Evolutionary conservation across 2,329 filamentous ascomycete genomes (phyloP), one percentile per base, ranked within the genome.

Genomic region (Monosporascus sp.): DNA sequence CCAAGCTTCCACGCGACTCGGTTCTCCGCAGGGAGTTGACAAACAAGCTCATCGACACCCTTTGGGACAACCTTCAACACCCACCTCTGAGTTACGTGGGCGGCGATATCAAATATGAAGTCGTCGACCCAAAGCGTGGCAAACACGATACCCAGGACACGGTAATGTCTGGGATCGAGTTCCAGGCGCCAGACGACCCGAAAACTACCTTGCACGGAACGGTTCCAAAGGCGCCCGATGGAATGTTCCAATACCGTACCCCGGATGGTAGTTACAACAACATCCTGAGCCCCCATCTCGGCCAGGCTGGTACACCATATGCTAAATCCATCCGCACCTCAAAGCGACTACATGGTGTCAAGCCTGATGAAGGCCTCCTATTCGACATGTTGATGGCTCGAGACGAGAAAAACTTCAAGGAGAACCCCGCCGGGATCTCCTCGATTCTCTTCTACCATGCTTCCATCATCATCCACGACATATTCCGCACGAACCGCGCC

Each of bases 401-500:
- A 26, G 72, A 72, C 38, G 71, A 74, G 35, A 53, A 60, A 0
- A 63, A 60, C n/a, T 81, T 82, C 56, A 77, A 82, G 56, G 75
- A 83, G 52, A 88, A 90, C 65, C 84, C 86, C 0, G 86, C 86
- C 49, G 80, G 82, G n/a, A 84, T 91, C 41, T 91, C 87, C 0
- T 86, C 84, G 60, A 83, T 90, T 71, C 73, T 92, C 17, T 90
- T 89, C 67, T 90, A 91, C 59, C 74, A 89, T 44, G 88, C 87
- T 0, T 83, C 86, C 7, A 86, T 92, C 62, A 82, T 84, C 55
- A 82, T 81, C 50, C 79, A 82, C 59, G 75, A 76, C 68, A 68
- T 86, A 49, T 89, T 89, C 69, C 77, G 82, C 38, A 88, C 86
- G 2, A 82, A 81, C 60, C 80, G 82, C 26, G 73, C 72, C 5